A percentile compares a stretch with the other conserved stretches of the same genome.
These are phyloP conservation scores for Fusarium pseudoanthophilum DNA, from an alignment of 2,329 filamentous ascomycete species.

Conservation along the genomic window DNA sequence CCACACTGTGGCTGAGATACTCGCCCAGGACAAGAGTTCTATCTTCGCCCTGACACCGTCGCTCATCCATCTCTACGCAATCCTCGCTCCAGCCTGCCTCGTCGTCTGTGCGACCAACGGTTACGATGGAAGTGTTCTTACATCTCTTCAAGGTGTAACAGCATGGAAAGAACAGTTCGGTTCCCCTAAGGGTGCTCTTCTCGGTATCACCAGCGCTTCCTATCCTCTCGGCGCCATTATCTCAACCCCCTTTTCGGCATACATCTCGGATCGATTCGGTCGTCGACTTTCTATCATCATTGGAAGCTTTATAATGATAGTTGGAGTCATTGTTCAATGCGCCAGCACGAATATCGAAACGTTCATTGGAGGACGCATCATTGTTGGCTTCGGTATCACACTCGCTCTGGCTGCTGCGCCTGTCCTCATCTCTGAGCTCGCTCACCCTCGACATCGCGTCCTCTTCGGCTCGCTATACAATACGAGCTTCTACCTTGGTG, in stretches of 20 bases:
- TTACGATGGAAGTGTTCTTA: slow-evolving; percentile 61
- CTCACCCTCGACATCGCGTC: slow-evolving; percentile 27
- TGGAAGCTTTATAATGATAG: slow-evolving; percentile 28
- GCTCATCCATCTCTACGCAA: slow-evolving; percentile 17
- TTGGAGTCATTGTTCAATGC: slow-evolving; percentile 25
- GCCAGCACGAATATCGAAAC: slow-evolving; percentile 48
- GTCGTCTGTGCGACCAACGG: slow-evolving; percentile 54
- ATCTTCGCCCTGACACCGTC: slow-evolving; percentile 9
- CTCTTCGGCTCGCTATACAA: slow-evolving; percentile 19
- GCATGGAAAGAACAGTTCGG: slow-evolving; percentile 53
- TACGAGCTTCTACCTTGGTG: neutral
- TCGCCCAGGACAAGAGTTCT: slow-evolving; percentile 19
- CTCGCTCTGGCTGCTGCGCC: slow-evolving; percentile 63
- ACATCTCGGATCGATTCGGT: slow-evolving; percentile 45
- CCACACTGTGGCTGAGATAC: slow-evolving; percentile 22
- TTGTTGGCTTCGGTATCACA: slow-evolving; percentile 64
- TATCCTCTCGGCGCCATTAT: slow-evolving; percentile 59
- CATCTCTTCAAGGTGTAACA: slow-evolving; percentile 55
- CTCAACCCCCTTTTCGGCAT: slow-evolving; percentile 42
- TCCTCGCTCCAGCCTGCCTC: slow-evolving; percentile 27
- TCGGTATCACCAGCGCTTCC: slow-evolving; percentile 52
- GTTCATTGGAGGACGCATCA: slow-evolving; percentile 62
- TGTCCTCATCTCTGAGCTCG: slow-evolving; percentile 47
- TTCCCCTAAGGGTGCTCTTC: slow-evolving; percentile 45
- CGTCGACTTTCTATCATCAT: slow-evolving; percentile 45